Evolutionary conservation across 108 stramenopile genomes (phyloP).

Genomic region (Pseudonitzschia delicatissima): DNA sequence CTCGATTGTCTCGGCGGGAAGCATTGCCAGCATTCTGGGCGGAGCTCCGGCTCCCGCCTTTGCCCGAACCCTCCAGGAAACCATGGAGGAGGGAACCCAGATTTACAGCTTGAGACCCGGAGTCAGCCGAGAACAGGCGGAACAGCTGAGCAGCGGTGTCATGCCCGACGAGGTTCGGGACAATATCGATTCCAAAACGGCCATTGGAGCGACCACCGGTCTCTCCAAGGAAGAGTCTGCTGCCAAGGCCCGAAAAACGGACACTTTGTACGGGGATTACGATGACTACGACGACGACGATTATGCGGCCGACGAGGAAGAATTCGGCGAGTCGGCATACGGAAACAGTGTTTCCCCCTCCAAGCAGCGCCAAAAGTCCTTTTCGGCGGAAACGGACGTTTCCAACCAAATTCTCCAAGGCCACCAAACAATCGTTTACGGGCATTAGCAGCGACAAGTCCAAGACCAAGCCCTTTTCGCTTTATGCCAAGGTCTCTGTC

Average conservation of each 20-base stretch:
- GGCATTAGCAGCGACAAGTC: not conserved
- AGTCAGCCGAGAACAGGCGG: constrained; percentile 33
- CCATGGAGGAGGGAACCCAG: not conserved
- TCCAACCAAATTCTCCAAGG: constrained; percentile 2
- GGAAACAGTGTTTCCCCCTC: not conserved
- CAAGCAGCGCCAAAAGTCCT: not conserved
- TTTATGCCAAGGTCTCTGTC: constrained; percentile 21
- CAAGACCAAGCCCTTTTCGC: not conserved
- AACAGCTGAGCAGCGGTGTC: constrained; percentile 22
- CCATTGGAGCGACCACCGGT: not conserved
- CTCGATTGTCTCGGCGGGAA: not conserved
- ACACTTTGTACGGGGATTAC: not conserved
- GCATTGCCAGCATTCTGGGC: not conserved
- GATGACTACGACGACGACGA: constrained; percentile 30
- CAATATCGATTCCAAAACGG: not conserved
- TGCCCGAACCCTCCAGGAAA: not conserved
- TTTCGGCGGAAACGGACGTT: not conserved
- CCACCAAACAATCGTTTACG: constrained; percentile 12
- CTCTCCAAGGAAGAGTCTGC: not conserved
- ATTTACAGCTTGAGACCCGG: constrained; percentile 32
- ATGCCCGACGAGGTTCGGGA: constrained; percentile 17
- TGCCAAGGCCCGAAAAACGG: not conserved
- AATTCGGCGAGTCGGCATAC: constrained; percentile 12
- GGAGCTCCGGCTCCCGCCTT: not conserved
- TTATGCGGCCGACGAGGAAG: constrained; percentile 10